phyloP scores from a whole-genome alignment of 192 early-diverging fungal genomes.

The Rhizophagus prolifer region DNA sequence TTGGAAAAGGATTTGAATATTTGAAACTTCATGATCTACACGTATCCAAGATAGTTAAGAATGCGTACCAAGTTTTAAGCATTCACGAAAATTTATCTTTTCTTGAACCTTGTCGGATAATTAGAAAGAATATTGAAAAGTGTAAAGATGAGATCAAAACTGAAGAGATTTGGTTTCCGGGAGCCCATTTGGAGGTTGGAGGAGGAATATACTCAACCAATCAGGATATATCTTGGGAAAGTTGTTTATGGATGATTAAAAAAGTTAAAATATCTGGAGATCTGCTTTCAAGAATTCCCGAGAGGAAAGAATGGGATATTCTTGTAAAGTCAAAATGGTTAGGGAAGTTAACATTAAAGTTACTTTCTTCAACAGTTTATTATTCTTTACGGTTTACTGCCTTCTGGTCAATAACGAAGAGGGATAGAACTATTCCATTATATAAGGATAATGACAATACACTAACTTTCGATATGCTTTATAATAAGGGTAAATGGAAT shows the following conservation, averaged over 20 bases:
- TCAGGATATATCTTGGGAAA: background rate
- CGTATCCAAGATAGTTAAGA: conserved; percentile 28
- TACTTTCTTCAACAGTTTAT: no score
- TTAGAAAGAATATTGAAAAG: no score
- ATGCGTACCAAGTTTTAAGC: conserved; percentile 12
- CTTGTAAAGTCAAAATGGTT: no score
- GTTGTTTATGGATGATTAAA: background rate
- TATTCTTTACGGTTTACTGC: no score
- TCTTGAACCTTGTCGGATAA: background rate
- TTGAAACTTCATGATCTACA: conserved; percentile 22
- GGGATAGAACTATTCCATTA: conserved; percentile 1
- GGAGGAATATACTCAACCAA: background rate
- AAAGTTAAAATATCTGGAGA: no score
- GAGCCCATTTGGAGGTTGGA: background rate
- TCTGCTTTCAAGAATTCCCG: no score
- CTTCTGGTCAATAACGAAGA: background rate
- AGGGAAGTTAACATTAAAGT: no score
- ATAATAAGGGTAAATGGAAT: background rate
- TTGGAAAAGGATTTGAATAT: conserved; percentile 23
- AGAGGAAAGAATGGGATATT: no score
- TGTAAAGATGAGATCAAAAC: background rate
- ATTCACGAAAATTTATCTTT: background rate
- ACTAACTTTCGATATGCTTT: background rate
- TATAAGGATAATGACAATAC: background rate
- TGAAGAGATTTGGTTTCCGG: conserved; percentile 11